Evolutionary conservation across 1,139 yeast species (phyloP), one percentile per base, ranked within the genome.

Genomic region (Entelexis sorbosivorans): DNA sequence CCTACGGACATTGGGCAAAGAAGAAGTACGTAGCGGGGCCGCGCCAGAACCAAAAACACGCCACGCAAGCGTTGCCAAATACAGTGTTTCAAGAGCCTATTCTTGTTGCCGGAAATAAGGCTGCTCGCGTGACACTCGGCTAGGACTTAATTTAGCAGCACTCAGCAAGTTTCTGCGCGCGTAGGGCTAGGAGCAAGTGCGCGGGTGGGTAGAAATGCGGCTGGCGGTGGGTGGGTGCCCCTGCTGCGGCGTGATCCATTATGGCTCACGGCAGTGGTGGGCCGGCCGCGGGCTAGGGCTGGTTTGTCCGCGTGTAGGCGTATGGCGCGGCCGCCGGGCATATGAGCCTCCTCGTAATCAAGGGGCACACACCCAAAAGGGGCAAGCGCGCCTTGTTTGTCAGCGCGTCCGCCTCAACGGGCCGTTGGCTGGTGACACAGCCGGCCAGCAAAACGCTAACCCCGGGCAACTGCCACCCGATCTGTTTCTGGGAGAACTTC

Each of bases 391-490:
- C 13, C 28, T 9, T 26, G 28, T 38, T 31, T 24, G 42, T 38
- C 42, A 38, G n/a, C 31, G 22, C 17, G 9, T 9, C 40, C 7
- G 40, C 40, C 40, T 36, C 29, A 19, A 14, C 28, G 38, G 24
- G 40, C 40, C 26, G 40, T 36, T 36, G 28, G 28, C 17, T 20
- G 19, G 42, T 26, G 42, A 38, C 42, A 38, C 42, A 38, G 42
- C 42, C 42, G n/a, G 42, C 42, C 11, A 38, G 42, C 31, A 38
- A 38, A 34, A 36, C 40, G 40, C 42, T 24, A 38, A 38, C 42
- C 42, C 42, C 32, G 40, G 38, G 40, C 28, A 14, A 22, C 40
- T 3, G 40, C 40, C 40, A 36, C 40, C 19, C 28, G 28, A 36
- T 36, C 28, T 29, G 28, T 36, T 26, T 7, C 36, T 6, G 24